A percentile compares a stretch with the other conserved stretches of the same genome.
Conservation (phyloP, 768 basidiomycete genomes). For the Tricholoma matsutake region DNA sequence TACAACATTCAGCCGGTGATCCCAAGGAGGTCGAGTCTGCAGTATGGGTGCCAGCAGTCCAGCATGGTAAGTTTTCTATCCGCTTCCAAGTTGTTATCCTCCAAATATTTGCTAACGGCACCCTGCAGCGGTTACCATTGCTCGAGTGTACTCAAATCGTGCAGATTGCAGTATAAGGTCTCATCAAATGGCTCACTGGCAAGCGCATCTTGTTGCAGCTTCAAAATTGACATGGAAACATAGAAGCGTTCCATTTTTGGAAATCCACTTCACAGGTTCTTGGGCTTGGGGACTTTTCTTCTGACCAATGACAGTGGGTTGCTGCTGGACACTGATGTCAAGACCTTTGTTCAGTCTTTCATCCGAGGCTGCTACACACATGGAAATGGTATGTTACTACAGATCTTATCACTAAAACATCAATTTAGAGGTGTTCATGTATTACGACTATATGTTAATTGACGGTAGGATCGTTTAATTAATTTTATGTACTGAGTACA, state of each 20-base stretch:
- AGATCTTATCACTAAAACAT: neutral
- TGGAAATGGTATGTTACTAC: conserved; percentile 7
- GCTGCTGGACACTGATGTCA: conserved; percentile 5
- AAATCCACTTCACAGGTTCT: conserved; percentile 17
- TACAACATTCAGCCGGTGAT: conserved; percentile 13
- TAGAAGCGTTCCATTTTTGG: too few relatives aligned
- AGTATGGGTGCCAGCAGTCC: conserved; percentile 10
- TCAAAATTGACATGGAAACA: conserved; percentile 17
- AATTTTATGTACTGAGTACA: conserved; percentile 15
- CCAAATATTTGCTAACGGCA: neutral
- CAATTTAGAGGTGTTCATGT: conserved; percentile 8
- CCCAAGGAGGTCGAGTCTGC: conserved; percentile 19
- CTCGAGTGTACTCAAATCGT: conserved; percentile 13
- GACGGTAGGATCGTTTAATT: conserved; percentile 10
- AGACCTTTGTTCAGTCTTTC: conserved; percentile 10
- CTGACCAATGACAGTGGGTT: conserved; percentile 17
- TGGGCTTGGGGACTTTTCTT: conserved; percentile 13
- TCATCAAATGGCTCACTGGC: conserved; percentile 11
- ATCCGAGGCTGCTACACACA: conserved; percentile 12
- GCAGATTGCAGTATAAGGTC: conserved; percentile 15
- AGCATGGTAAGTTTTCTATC: conserved; percentile 10
- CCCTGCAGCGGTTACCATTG: conserved; percentile 14
- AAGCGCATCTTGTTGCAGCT: conserved; percentile 13
- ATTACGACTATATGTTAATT: conserved; percentile 6
- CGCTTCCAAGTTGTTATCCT: conserved; percentile 9